A percentile compares a stretch with the other conserved stretches of the same genome.
Conservation (phyloP, 73 alveolate genomes). For the Paramecium pentaurelia region DNA sequence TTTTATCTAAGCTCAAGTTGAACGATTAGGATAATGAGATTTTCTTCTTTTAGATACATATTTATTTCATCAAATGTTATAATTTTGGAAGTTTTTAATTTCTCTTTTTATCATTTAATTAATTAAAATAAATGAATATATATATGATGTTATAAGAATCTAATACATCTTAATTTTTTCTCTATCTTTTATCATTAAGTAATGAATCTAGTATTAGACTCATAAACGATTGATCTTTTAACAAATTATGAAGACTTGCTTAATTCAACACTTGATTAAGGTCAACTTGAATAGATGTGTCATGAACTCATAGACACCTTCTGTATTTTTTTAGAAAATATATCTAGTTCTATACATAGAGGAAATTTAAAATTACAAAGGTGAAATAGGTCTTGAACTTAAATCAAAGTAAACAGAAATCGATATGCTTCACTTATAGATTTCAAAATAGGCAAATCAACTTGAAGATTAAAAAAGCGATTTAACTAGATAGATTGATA, state of each 20-base stretch:
- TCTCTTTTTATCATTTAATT: neutral
- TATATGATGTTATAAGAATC: neutral
- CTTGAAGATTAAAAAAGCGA: neutral
- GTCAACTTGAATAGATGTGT: neutral
- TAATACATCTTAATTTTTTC: neutral
- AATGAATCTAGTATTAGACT: neutral
- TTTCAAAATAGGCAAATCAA: neutral
- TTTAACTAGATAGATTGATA: neutral
- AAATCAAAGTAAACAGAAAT: neutral
- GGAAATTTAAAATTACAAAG: neutral
- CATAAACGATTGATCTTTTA: neutral
- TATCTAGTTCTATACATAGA: neutral
- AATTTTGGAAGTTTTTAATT: neutral
- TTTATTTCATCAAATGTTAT: neutral
- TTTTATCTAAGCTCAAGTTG: neutral
- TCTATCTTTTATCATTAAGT: neutral
- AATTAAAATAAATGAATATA: neutral
- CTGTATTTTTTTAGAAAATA: neutral
- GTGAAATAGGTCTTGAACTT: neutral
- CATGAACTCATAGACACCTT: neutral
- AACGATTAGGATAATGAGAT: neutral
- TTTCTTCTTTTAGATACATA: neutral
- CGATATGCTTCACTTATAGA: neutral
- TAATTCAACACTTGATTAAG: neutral
- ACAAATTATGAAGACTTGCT: neutral